These are phyloP conservation scores for Rhynchospora breviuscula DNA, from an alignment of 176 grass and related monocot genomes.

Conservation along the genomic window DNA sequence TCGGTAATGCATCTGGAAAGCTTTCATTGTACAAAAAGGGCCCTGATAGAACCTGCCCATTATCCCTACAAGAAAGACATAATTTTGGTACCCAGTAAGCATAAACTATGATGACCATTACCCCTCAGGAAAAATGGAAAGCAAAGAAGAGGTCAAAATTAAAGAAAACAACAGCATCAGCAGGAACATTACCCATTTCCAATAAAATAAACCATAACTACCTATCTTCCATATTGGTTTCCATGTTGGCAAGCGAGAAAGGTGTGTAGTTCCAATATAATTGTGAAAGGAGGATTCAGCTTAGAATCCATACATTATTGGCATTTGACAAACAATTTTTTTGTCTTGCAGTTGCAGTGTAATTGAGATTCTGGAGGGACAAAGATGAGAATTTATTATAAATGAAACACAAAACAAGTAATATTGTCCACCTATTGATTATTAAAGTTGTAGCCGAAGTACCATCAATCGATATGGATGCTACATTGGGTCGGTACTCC, in stretches of 20 bases:
- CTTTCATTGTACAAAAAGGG: slow-evolving; percentile 83
- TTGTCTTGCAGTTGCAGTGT: background rate
- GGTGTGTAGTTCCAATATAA: background rate
- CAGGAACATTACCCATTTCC: background rate
- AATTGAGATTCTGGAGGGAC: background rate
- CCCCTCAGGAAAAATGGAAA: background rate
- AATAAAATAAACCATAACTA: background rate
- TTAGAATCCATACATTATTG: background rate
- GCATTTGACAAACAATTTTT: background rate
- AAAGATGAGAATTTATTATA: background rate
- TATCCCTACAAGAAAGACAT: slow-evolving; percentile 29
- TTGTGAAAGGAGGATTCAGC: background rate
- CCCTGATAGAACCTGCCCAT: slow-evolving; percentile 40
- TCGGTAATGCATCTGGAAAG: slow-evolving; percentile 50
- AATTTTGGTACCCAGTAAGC: background rate
- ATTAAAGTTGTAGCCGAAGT: slow-evolving; percentile 73
- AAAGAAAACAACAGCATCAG: background rate
- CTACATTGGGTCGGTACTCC: slow-evolving; percentile 31
- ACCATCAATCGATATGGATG: slow-evolving; percentile 60
- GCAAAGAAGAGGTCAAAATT: background rate
- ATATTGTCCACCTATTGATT: slow-evolving; percentile 45
- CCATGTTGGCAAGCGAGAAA: background rate
- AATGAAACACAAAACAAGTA: background rate
- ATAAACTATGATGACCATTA: background rate
- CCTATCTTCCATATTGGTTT: background rate